These are phyloP conservation scores for Dryas integrifolia DNA, from an alignment of 331 rosid genomes.

Conservation along the genomic window DNA sequence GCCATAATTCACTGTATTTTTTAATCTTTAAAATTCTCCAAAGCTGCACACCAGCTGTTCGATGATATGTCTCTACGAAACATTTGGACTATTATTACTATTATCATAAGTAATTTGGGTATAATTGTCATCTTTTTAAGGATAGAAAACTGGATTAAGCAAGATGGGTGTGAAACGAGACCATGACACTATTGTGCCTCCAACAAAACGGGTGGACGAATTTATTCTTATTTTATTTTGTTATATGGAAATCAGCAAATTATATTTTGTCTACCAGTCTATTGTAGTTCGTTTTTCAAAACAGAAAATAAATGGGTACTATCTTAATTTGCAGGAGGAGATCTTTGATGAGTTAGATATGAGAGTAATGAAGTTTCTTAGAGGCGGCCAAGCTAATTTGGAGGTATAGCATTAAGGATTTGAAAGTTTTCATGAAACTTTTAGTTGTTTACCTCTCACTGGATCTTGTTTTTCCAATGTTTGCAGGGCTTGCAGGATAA, in stretches of 20 bases:
- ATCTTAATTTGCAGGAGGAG: slow-evolving; percentile 44
- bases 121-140: not conserved
- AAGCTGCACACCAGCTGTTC: not conserved
- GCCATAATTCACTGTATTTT: not conserved
- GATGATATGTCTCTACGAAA: not conserved
- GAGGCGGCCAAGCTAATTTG: slow-evolving; percentile 69
- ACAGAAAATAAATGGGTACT: not conserved
- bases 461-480: not conserved
- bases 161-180: slow-evolving; percentile 44
- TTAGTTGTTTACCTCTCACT: not conserved
- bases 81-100: not conserved
- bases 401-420: slow-evolving; percentile 44
- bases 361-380: slow-evolving; percentile 62
- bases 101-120: not conserved
- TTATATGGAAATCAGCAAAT: too few species aligned
- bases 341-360: slow-evolving; percentile 49
- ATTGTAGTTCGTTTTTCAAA: not conserved
- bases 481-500: slow-evolving; percentile 67
- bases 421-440: not conserved
- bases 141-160: not conserved
- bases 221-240: not conserved
- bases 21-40: too few species aligned
- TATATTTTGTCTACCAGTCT: too few species aligned
- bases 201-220: slow-evolving; percentile 47
- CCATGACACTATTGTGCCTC: slow-evolving; percentile 32